Base-by-base conservation (phyloP, 352 stramenopile genomes). In the Globisporangium echinulatum region DNA sequence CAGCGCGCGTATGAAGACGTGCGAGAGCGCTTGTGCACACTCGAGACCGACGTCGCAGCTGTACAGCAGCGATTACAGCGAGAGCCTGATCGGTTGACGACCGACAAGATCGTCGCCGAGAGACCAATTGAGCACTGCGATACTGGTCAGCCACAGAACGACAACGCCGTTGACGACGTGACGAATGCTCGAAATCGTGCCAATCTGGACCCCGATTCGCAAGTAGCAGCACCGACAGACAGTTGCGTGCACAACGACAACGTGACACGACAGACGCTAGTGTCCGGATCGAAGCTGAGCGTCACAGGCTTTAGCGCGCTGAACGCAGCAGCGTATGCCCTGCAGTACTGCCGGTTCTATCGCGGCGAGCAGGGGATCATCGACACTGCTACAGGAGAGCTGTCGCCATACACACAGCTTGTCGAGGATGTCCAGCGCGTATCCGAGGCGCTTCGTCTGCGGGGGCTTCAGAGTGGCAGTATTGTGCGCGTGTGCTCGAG, bases 331-430 rank as follows among this genome's bases (percentile, higher is more conserved):
- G 42, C 61, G 14, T 58, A 53, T 33, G 61, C 54, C 37, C 54
- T 67, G 4, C 55, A 67, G 37, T 58, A 53, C 49, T 59, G 53
- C 10, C 61, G 61, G 4, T 54, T 67, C 14, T 48, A 54, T 38
- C 50, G 43, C 4, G 42, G 40, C 36, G 11, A 48, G 2, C 48
- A 52, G n/a, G 61, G 61, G 7, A 43, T 63, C 13, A 17, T 63
- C 4, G 61, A 66, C 48, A 9, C 40, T 6, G 15, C 42, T 1
- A 52, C 48, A 1, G 54, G 55, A 19, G 36, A 58, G 8, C 15
- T 59, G 9, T 17, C 52, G 10, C 15, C 14, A 9, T 65, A 57
- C 46, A 10, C 11, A 3, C 43, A 60, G 43, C 42, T 65, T 19
- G 40, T 37, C 11, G 8, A 36, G 19, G 50, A 14, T 1, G 53